Conservation (phyloP, 2,329 filamentous ascomycete species). For the Fusarium staphyleae region DNA sequence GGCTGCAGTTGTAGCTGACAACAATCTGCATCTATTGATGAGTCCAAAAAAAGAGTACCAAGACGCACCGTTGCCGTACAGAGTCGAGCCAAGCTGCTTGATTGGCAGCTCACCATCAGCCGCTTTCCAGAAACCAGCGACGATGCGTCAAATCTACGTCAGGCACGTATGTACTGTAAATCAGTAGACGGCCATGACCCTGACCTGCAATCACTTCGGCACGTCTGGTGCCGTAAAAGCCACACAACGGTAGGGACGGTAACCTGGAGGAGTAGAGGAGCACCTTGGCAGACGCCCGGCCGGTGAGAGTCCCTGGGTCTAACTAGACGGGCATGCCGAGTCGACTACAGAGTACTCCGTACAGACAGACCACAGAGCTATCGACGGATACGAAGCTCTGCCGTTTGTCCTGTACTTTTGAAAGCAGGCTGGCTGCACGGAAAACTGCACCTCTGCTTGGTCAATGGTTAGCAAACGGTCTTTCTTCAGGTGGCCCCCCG, state of each 20-base stretch:
- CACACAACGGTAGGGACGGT: background rate
- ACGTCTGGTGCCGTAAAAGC: conserved; percentile 1
- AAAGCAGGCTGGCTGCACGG: background rate
- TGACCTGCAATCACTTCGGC: background rate
- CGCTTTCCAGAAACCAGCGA: conserved; percentile 31
- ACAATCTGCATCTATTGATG: background rate
- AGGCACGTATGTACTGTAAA: background rate
- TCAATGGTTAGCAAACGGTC: conserved; percentile 1
- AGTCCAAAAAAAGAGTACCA: conserved; percentile 25
- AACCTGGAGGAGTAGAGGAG: background rate
- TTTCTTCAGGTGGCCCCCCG: conserved; percentile 14
- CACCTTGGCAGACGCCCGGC: background rate
- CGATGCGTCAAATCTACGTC: conserved; percentile 33
- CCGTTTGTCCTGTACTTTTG: background rate
- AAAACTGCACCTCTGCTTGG: conserved; percentile 5
- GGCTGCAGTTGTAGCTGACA: conserved; percentile 1
- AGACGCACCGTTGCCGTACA: conserved; percentile 9
- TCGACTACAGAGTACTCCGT: too few species aligned
- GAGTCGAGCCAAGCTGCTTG: conserved; percentile 6
- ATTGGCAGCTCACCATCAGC: conserved; percentile 24
- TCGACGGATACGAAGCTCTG: conserved; percentile 28
- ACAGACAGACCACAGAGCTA: too few species aligned
- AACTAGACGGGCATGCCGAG: conserved; percentile 23
- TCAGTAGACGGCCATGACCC: background rate
- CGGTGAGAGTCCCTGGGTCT: conserved; percentile 12